These are phyloP conservation scores for Umbellularia californica DNA, from an alignment of 164 flowering plant genomes.

Conservation along the genomic window DNA sequence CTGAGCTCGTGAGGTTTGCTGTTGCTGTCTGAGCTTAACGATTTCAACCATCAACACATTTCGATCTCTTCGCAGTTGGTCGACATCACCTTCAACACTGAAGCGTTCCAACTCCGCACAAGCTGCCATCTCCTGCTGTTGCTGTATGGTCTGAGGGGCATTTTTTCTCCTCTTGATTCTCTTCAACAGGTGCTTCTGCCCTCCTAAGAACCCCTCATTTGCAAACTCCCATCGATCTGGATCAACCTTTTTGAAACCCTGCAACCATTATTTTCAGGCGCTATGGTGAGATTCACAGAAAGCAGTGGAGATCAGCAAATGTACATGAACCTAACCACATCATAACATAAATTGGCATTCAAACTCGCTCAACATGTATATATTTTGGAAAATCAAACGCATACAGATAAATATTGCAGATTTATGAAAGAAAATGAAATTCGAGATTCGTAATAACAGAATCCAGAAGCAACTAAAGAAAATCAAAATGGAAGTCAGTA, in stretches of 20 bases:
- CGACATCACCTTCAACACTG: slow-evolving; percentile 56
- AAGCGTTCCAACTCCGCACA: slow-evolving; percentile 56
- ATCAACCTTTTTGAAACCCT: slow-evolving; percentile 90
- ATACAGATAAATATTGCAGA: too few relatives aligned
- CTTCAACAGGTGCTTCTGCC: slow-evolving; percentile 76
- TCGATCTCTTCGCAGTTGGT: slow-evolving; percentile 53
- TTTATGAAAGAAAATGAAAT: neutral
- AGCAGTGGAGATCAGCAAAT: neutral
- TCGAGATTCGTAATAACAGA: too few relatives aligned
- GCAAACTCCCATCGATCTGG: slow-evolving; percentile 95
- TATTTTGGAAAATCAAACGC: neutral
- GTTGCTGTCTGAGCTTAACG: slow-evolving; percentile 54
- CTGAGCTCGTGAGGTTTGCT: slow-evolving; percentile 37
- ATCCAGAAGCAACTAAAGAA: neutral
- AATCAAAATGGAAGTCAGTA: too few relatives aligned
- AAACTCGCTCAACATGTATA: neutral
- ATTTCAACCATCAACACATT: slow-evolving; percentile 50
- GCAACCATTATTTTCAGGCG: slow-evolving; percentile 13
- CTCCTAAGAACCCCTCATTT: slow-evolving; percentile 74
- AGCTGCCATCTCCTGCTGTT: slow-evolving; percentile 25
- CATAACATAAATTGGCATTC: neutral
- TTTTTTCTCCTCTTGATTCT: slow-evolving; percentile 64
- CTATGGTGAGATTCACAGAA: neutral
- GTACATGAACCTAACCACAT: neutral
- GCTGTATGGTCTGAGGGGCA: slow-evolving; percentile 25